Base-by-base conservation (phyloP, 2,329 filamentous ascomycete species). In the Aureobasidium sp. region DNA sequence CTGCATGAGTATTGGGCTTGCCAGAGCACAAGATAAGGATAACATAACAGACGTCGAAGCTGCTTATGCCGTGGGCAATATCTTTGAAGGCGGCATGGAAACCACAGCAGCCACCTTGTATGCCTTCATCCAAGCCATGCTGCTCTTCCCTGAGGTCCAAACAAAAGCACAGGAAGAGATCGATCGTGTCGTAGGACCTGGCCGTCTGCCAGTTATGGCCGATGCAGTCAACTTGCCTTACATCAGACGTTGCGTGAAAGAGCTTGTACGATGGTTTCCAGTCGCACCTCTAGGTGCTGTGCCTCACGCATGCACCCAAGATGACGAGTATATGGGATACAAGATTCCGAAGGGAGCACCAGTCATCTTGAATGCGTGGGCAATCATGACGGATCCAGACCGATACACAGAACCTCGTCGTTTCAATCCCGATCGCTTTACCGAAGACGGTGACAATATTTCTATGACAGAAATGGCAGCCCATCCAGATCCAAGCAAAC, bases 41-140 rank as follows among this genome's bases (percentile, higher is more conserved):
- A 63, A 49, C 0, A 66, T 70, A 41, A 65, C 57, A 13, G 68
- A 70, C 41, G 64, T 59, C 21, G 65, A 67, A 39, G 66, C 66
- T 34, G 65, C 65, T 32, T 77, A 78, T 58, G 67, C 77, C 1
- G 65, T 64, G 7, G 70, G 70, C 37, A 68, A 66, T 2, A 61
- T 72, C 57, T 69, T 75, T 45, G 73, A 76, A 65, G 76, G 70
- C 15, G 75, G 75, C 5, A 70, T 71, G 6, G 81, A 82, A 42
- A 76, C 75, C 0, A 72, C 71, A 0, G 67, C 69, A 0, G 67
- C 66, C 1, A 67, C 72, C 1, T 68, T 76, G 4, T 65, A 74
- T 21, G 67, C 70, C 2, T 73, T 75, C 53, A 67, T 76, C 2
- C 71, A 69, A 47, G 71, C 69, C 4, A 70, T 71, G 66, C 53